phyloP scores from a whole-genome alignment of 1,284 basidiomycete species.

The Laetiporus sulphureus region DNA sequence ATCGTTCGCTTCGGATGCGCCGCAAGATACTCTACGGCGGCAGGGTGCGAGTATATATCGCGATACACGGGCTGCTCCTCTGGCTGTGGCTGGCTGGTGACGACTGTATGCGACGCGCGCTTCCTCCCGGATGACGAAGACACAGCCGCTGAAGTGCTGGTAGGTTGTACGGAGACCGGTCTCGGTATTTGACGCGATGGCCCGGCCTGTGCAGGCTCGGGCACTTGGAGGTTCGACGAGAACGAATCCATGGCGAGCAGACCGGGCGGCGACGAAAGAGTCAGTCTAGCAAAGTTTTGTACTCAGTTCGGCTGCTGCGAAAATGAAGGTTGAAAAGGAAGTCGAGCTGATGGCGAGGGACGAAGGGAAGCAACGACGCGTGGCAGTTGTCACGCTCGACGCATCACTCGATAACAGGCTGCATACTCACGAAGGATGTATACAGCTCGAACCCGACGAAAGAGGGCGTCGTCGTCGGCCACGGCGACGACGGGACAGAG shows the following conservation, averaged over 20 bases:
- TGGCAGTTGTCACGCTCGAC: constrained; percentile 4
- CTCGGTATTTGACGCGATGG: constrained; percentile 38
- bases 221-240: constrained; percentile 36
- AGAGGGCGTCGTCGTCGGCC: constrained; percentile 5
- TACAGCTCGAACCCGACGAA: neutral
- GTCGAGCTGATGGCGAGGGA: constrained; percentile 7
- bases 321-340: constrained; percentile 8
- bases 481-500: constrained; percentile 5
- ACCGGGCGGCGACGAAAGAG: neutral
- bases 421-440: constrained; percentile 3
- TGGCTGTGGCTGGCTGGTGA: constrained; percentile 37
- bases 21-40: constrained; percentile 77
- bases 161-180: constrained; percentile 40
- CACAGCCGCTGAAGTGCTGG: constrained; percentile 27
- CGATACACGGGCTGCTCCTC: constrained; percentile 45
- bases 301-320: neutral
- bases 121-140: constrained; percentile 36
- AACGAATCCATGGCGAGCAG: constrained; percentile 21
- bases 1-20: constrained; percentile 83
- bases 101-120: constrained; percentile 47
- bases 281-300: neutral
- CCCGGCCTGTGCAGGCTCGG: constrained; percentile 35
- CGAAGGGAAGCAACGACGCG: constrained; percentile 5
- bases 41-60: constrained; percentile 81
- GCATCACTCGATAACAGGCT: neutral